A percentile compares a stretch with the other conserved stretches of the same genome.
phyloP scores from a whole-genome alignment of 2,329 filamentous ascomycete genomes.

The Colletotrichum filicis region DNA sequence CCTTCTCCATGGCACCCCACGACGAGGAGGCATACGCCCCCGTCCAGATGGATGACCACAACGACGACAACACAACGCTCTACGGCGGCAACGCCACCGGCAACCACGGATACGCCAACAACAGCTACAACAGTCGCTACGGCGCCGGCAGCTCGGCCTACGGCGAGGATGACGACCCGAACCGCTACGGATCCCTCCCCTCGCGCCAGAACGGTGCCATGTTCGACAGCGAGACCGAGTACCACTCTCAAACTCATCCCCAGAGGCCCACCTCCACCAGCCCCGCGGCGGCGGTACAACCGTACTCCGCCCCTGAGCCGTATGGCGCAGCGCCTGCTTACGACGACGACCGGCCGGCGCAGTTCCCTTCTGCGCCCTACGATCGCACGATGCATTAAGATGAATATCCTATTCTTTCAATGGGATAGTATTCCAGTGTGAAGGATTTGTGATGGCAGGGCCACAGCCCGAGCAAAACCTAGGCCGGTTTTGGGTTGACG shows the following conservation, averaged over 20 bases:
- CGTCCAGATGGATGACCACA: conserved; percentile 66
- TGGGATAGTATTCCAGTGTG: not conserved
- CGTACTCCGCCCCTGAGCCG: conserved; percentile 21
- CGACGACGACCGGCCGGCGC: conserved; percentile 55
- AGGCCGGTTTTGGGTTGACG: not conserved
- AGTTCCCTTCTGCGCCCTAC: conserved; percentile 69
- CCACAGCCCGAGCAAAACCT: not conserved
- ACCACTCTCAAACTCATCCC: conserved; percentile 53
- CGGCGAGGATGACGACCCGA: conserved; percentile 50
- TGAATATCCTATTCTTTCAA: not conserved
- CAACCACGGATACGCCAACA: conserved; percentile 46
- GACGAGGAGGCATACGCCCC: conserved; percentile 74
- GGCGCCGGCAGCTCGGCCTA: conserved; percentile 40
- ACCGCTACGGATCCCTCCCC: conserved; percentile 51
- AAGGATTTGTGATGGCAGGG: conserved; percentile 5
- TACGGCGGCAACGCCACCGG: conserved; percentile 43
- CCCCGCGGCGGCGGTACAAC: conserved; percentile 43
- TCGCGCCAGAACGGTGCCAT: conserved; percentile 49
- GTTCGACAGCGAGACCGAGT: conserved; percentile 64
- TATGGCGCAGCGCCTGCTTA: conserved; percentile 52
- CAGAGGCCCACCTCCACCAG: conserved; percentile 45
- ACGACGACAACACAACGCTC: conserved; percentile 48
- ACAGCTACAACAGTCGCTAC: conserved; percentile 46
- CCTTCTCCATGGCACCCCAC: conserved; percentile 75
- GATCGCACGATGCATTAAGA: conserved; percentile 49